Conservation (phyloP, 2,329 filamentous ascomycete species). For the Botrytis elliptica region DNA sequence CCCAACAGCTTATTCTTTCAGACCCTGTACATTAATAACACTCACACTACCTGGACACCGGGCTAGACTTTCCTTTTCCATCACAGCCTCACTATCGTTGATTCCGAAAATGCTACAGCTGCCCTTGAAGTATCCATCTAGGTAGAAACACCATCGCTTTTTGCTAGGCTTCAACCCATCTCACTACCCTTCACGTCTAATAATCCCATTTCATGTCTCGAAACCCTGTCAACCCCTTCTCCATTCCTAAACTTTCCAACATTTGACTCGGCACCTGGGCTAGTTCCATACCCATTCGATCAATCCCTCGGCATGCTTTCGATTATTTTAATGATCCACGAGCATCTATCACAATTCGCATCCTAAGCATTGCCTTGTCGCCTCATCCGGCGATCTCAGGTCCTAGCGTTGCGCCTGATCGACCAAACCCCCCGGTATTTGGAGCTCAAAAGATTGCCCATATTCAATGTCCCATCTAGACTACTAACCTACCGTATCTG, state of each 20-base stretch:
- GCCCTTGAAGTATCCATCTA: neutral
- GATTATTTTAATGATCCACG: conserved; percentile 2
- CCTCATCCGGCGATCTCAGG: conserved; percentile 32
- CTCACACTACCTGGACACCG: neutral
- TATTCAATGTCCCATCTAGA: conserved; percentile 3
- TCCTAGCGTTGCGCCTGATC: conserved; percentile 32
- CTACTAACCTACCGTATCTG: conserved; percentile 3
- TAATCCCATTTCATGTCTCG: conserved; percentile 10
- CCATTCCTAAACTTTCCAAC: conserved; percentile 1
- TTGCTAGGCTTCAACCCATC: conserved; percentile 7
- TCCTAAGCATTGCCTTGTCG: conserved; percentile 32
- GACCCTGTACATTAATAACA: neutral
- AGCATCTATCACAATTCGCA: conserved; percentile 16
- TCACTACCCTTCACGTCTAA: neutral
- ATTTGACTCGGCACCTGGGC: neutral
- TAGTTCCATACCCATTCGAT: neutral
- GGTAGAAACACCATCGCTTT: neutral
- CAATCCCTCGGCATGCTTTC: conserved; percentile 6
- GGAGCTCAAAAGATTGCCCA: conserved; percentile 17
- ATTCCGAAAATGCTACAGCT: neutral
- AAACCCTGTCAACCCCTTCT: conserved; percentile 6
- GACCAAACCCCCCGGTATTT: conserved; percentile 21
- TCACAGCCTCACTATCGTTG: neutral
- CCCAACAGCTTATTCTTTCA: conserved; percentile 1
- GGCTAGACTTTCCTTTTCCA: neutral